Evolutionary conservation across 352 stramenopile genomes (phyloP).

Genomic region (Phytophthora ramorum): DNA sequence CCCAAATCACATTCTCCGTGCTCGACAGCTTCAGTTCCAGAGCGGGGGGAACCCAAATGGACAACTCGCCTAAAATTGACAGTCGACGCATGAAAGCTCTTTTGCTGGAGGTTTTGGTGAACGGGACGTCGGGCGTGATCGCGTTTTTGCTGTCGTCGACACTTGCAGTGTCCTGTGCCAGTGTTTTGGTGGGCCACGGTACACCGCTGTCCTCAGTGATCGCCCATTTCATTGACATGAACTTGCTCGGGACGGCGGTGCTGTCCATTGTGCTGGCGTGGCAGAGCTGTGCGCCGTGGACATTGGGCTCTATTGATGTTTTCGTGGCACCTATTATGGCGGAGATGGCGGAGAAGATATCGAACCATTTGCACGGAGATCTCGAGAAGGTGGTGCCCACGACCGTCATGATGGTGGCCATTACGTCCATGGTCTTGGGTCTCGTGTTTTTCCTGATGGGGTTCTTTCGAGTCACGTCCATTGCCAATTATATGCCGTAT

Average conservation of each 20-base stretch:
- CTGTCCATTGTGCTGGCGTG: conserved; percentile 77
- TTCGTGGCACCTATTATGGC: conserved; percentile 83
- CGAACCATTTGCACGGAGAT: conserved; percentile 59
- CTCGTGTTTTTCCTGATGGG: conserved; percentile 77
- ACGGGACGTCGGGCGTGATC: conserved; percentile 78
- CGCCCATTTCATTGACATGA: conserved; percentile 87
- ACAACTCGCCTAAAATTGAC: conserved; percentile 5
- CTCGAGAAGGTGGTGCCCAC: conserved; percentile 71
- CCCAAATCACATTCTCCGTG: conserved; percentile 23
- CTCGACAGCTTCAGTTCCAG: conserved; percentile 17
- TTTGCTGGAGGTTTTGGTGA: conserved; percentile 53
- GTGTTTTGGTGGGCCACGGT: conserved; percentile 75
- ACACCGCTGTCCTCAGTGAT: conserved; percentile 67
- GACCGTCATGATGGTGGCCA: conserved; percentile 72
- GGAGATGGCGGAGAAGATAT: conserved; percentile 79
- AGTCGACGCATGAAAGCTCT: conserved; percentile 27
- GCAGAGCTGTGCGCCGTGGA: conserved; percentile 79
- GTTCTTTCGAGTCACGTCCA: conserved; percentile 71
- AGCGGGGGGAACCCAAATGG: not conserved
- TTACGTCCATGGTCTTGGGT: conserved; percentile 71
- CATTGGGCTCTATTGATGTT: conserved; percentile 78
- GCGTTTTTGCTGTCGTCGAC: conserved; percentile 83
- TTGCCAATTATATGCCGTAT: conserved; percentile 88
- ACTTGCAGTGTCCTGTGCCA: conserved; percentile 80
- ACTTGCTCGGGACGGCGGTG: conserved; percentile 74